phyloP scores from a whole-genome alignment of 306 rosid genomes.

The Corylus avellana region DNA sequence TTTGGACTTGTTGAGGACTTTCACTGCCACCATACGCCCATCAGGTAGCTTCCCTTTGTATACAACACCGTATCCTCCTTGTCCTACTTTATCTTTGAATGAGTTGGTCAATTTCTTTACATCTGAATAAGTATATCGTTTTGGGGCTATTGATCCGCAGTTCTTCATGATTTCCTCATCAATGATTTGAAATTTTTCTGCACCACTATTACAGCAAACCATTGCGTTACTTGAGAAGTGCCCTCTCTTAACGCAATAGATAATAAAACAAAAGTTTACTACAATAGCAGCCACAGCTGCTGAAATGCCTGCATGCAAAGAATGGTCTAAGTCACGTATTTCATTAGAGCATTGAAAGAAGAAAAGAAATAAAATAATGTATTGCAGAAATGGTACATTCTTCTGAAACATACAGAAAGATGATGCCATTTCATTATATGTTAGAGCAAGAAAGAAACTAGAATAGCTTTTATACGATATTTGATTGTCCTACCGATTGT shows the following conservation, averaged over 20 bases:
- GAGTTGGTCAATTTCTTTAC: slow-evolving; percentile 34
- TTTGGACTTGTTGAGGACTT: slow-evolving; percentile 25
- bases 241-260: neutral
- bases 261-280: neutral
- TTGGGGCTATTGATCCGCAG: slow-evolving; percentile 20
- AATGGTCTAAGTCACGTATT: neutral
- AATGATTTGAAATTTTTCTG: neutral
- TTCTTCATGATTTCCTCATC: slow-evolving; percentile 11
- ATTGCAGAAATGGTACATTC: neutral
- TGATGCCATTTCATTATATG: neutral
- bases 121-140: slow-evolving; percentile 20
- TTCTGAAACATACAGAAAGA: too few relatives aligned
- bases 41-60: slow-evolving; percentile 35
- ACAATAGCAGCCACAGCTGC: neutral
- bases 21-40: slow-evolving; percentile 40
- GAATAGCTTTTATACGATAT: neutral
- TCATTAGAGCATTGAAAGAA: neutral
- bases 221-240: neutral
- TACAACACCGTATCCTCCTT: slow-evolving; percentile 49
- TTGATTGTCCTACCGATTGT: neutral
- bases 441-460: neutral
- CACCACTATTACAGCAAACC: neutral
- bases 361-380: neutral
- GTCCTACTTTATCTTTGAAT: slow-evolving; percentile 28
- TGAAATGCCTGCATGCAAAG: neutral